Evolutionary conservation across 345 rosid species (phyloP), one percentile per base, ranked within the genome.

Genomic region (Citrus reticulata): DNA sequence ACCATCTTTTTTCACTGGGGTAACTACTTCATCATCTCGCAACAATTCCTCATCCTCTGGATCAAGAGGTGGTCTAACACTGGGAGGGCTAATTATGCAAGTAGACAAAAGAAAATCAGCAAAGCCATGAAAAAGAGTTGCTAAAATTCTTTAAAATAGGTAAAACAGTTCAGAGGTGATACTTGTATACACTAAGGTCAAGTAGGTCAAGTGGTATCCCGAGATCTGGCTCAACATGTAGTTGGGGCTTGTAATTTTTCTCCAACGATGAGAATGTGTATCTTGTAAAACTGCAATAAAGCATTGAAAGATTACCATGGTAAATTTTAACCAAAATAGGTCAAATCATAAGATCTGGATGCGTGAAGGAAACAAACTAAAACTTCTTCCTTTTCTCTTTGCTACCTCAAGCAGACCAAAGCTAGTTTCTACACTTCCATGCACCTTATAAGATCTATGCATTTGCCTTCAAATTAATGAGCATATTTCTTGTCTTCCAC

Each of bases 181-280:
- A 96, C 98, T 91, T 96, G 95, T 96, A 94, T 55, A 91, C 91
- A 82, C 95, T 94, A 73, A 96, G 93, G 86, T 96, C 99, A 83
- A 96, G 97, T 79, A 96, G 89, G 87, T 96, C 97, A 82, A 94
- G 92, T 46, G 98, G 97, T 84, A 96, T 91, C 85, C 99, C 99
- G 70, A 96, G 98, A 90, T 96, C 99, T 74, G 98, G 93, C 87
- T 96, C 98, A 72, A 90, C 99, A 86, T 84, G 87, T 60, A 96
- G 92, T 80, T 93, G 85, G 22, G 99, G 99, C 86, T 94, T 96
- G 89, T 91, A 89, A 82, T 82, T 83, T 82, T 93, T 96, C 91
- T 96, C 99, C 87, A 93, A 79, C 46, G 98, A 94, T 61, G 97
- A 91, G 83, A 96, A 91, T 64, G 90, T 89, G 85, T 93, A 96